Evolutionary conservation across 2,329 filamentous ascomycete genomes (phyloP), one percentile per base, ranked within the genome.

Genomic region (Lasiodiplodia sp.): DNA sequence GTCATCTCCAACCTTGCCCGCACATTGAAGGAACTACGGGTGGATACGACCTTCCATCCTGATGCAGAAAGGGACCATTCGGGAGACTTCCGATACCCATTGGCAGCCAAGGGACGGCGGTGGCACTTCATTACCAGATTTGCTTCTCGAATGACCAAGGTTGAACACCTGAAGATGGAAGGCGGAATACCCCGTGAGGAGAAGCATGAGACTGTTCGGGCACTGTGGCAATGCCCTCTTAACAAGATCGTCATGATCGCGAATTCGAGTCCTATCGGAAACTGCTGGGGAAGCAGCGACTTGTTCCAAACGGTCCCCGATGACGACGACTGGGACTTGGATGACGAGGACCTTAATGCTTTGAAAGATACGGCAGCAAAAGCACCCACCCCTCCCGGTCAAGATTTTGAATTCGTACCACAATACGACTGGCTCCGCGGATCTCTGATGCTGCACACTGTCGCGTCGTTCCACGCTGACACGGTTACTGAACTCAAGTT

Each of bases 221-320:
- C 83, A 2, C 67, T 84, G 12, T 78, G 79, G 68, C 73, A 70
- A 51, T 84, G 79, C 57, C 78, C 79, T 0, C 68, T 85, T 4
- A 75, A 80, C 69, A 84, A 83, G 69, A 72, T 84, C 16, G 81
- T 84, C 23, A 75, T 84, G 71, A 84, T 84, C 25, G 82, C 82
- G 6, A 77, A 81, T 2, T 77, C 76, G 11, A 81, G 78, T 40
- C 80, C 82, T 0, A 71, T 81, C 3, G 83, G 82, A 6, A 84
- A 85, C 64, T 82, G 79, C 1, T 84, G 83, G 83, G 82, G 81
- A 3, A 58, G 64, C 0, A 71, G 77, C 21, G 82, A 80, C 34
- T 49, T 52, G 34, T 52, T 53, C 31, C 47, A 56, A 40, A 21
- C 25, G 23, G 52, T 18, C 16, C 14, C 56, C 6, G 64, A 58